Conservation (phyloP, 208 protist species). For the Trypanosoma conorhini region DNA sequence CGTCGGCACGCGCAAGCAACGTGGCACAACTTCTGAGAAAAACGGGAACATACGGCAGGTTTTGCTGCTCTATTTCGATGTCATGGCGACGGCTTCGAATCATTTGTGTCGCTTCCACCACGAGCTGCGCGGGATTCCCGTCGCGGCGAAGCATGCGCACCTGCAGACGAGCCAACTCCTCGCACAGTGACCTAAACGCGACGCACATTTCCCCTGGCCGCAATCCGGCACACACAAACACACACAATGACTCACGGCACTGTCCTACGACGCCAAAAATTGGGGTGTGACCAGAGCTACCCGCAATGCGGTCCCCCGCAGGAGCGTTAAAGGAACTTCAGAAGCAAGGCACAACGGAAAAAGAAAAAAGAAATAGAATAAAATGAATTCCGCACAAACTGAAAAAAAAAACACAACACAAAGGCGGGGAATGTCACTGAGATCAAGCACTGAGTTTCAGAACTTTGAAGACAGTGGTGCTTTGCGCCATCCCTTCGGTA, state of each 20-base stretch:
- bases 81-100: conserved; percentile 36
- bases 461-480: not conserved
- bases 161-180: conserved; percentile 76
- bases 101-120: conserved; percentile 47
- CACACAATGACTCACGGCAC: not conserved
- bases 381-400: not conserved
- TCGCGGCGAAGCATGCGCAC: conserved; percentile 70
- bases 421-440: not conserved
- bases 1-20: conserved; percentile 43
- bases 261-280: not conserved
- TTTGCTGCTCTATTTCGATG: conserved; percentile 21
- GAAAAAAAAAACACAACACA: not conserved
- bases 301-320: not conserved
- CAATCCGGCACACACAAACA: not conserved
- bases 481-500: not conserved
- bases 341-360: conserved; percentile 3
- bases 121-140: conserved; percentile 35
- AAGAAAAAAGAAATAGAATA: conserved; percentile 9
- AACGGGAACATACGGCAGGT: conserved; percentile 41
- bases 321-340: not conserved
- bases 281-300: not conserved
- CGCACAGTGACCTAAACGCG: conserved; percentile 45
- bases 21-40: conserved; percentile 70
- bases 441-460: not conserved
- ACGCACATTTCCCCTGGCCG: not conserved